Evolutionary conservation across 192 early-diverging fungal genomes (phyloP).

Genomic region (Podila clonocystis): DNA sequence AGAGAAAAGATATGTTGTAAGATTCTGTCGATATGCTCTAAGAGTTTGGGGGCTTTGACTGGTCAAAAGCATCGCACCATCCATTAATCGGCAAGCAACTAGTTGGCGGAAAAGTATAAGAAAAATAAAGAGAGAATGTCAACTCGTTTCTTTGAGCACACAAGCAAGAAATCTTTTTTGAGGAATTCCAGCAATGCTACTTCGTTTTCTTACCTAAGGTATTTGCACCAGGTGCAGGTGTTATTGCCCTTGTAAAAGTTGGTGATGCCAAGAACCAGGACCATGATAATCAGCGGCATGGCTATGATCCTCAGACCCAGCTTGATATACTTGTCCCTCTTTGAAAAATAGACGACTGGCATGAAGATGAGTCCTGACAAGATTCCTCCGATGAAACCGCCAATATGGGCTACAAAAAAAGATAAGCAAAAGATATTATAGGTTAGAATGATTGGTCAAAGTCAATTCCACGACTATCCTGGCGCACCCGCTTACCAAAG

Average conservation of each 20-base stretch:
- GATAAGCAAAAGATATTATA: background rate
- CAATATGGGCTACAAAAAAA: conserved; percentile 71
- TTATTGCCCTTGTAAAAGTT: conserved; percentile 61
- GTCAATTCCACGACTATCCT: background rate
- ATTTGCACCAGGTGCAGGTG: conserved; percentile 70
- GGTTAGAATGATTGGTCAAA: background rate
- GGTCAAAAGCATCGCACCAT: conserved; percentile 62
- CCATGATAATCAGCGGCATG: conserved; percentile 47
- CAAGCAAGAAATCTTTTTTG: background rate
- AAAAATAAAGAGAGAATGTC: background rate
- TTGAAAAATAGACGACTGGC: conserved; percentile 71
- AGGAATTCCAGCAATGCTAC: too few species aligned
- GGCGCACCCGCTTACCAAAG: conserved; percentile 46
- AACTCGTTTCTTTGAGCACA: background rate
- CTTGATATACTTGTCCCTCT: conserved; percentile 49
- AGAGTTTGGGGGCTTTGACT: conserved; percentile 2
- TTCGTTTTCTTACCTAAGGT: conserved; percentile 51
- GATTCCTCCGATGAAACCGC: conserved; percentile 76
- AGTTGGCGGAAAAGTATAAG: background rate
- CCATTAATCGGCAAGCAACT: conserved; percentile 55
- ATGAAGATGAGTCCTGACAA: conserved; percentile 75
- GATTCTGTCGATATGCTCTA: background rate
- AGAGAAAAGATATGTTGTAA: background rate
- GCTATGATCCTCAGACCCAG: conserved; percentile 48
- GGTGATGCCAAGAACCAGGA: conserved; percentile 54